phyloP scores from a whole-genome alignment of 2,329 filamentous ascomycete species.

The Phyllosticta capitalensis region DNA sequence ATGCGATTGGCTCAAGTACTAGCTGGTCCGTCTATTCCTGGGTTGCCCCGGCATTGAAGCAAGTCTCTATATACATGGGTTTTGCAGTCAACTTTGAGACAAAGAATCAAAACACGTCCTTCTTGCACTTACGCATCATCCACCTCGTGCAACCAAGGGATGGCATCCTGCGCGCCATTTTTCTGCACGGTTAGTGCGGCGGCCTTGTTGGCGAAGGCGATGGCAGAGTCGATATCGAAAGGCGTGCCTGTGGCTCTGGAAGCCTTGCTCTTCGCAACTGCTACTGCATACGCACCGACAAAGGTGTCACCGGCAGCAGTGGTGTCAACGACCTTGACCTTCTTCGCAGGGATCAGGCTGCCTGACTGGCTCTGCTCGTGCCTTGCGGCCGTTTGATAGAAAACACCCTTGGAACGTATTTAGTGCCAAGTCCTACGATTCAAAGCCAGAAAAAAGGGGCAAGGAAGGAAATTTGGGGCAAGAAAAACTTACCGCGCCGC shows the following conservation, averaged over 20 bases:
- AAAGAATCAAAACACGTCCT: neutral
- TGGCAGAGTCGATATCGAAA: constrained; percentile 47
- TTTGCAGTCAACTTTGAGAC: neutral
- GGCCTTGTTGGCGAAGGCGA: constrained; percentile 51
- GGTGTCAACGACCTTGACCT: constrained; percentile 77
- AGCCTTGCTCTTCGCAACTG: constrained; percentile 42
- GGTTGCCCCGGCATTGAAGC: too few relatives aligned
- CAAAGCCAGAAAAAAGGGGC: neutral
- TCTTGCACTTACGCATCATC: constrained; percentile 14
- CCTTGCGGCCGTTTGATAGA: constrained; percentile 35
- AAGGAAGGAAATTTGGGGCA: neutral
- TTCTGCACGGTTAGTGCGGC: constrained; percentile 58
- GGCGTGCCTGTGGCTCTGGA: constrained; percentile 17
- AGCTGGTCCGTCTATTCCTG: too few relatives aligned
- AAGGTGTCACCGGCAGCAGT: constrained; percentile 94
- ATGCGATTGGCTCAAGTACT: too few relatives aligned
- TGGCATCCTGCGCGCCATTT: constrained; percentile 55
- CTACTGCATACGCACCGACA: constrained; percentile 75
- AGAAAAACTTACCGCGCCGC: constrained; percentile 51
- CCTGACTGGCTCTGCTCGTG: constrained; percentile 36
- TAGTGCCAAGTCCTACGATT: constrained; percentile 17
- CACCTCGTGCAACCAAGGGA: constrained; percentile 54
- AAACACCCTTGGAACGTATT: constrained; percentile 23
- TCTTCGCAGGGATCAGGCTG: constrained; percentile 49
- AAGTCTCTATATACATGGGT: neutral